Evolutionary conservation across 192 early-diverging fungal genomes (phyloP), one percentile per base, ranked within the genome.

Genomic region (Coemansia guatemalensis): DNA sequence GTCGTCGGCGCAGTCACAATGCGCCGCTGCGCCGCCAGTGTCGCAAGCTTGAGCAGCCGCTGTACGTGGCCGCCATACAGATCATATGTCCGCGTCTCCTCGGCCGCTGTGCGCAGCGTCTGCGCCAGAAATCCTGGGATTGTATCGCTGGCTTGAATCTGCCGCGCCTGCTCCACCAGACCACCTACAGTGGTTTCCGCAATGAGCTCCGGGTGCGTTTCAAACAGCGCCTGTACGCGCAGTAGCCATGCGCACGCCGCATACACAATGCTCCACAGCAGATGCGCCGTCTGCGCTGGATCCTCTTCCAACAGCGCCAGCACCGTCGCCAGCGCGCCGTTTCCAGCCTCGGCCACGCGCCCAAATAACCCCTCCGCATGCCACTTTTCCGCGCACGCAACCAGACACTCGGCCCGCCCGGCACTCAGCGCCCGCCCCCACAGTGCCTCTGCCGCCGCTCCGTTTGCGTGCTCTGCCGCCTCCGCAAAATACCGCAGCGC

Each of bases 261-360:
- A 20, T 78, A 80, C 3, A 88, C 81, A 25, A 87, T 53, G 56
- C 89, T 86, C 89, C 89, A 90, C 14, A 83, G 24, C 23, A 71
- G 67, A 44, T 75, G 82, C 44, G 81, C 68, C 27, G 80, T 66
- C 33, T 29, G 22, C 1, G 8, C 23, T 6, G 12, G 6, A 23
- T 35, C 32, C 29, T 32, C 39, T 17, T 44, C 50, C 6, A 49
- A 5, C 50, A 50, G 29, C n/a, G 22, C 14, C 3, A 35, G 33
- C 5, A 29, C 50, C 1, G 20, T 9, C 33, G 11, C 48, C 6
- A 90, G 64, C 8, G 84, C 87, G 21, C 69, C 62, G 4, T 71
- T 71, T 53, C 75, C 74, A 7, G 82, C 83, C 24, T 88, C 87
- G 14, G 84, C 84, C 22, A 78, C 78, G 32, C 89, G 88, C 0